Evolutionary conservation across 495 filamentous ascomycete species (phyloP), one percentile per base, ranked within the genome.

Genomic region (Xylaria telfairii): DNA sequence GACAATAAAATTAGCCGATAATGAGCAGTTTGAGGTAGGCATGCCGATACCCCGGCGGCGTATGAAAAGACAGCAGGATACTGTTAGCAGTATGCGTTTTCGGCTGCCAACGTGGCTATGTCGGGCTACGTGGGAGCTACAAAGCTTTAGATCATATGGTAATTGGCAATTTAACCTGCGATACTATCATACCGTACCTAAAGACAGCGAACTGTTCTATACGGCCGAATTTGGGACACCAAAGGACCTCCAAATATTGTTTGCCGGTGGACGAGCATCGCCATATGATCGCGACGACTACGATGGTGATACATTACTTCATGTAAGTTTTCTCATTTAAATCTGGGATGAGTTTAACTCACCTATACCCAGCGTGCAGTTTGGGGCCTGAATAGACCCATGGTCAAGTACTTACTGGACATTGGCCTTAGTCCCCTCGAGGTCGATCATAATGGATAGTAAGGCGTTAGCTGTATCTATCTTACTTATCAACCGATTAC

Each of bases 141-240:
- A 73, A 30, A 71, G 68, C 49, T 54, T 37, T 15, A 75, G 59
- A 46, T 68, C 73, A 0, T 30, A 46, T 53, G 73, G 73, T 2
- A 46, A 39, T 34, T 75, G 73, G 71, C 47, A 73, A 7, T 73
- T 24, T 17, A 63, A 71, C 39, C 2, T 75, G 12, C 57, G 60
- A 24, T 65, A 46, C n/a, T 75, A 75, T n/a, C 44, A 46, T 2
- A 13, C 42, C 19, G 17, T 71, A 34, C 65, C 65, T 15, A 0
- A 0, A 0, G 3, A 21, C 0, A 75, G 73, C 24, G 7, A 67
- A 30, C n/a, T 57, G 41, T 1, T 57, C 0, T 0, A 1, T 0
- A 12, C 62, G 2, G 44, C 28, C 1, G 4, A 0, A 1, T 1
- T 0, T 6, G 59, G 59, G 34, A 49, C 62, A 12, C 51, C 65